Conservation (phyloP, 345 rosid species). For the Raphanus sativus region DNA sequence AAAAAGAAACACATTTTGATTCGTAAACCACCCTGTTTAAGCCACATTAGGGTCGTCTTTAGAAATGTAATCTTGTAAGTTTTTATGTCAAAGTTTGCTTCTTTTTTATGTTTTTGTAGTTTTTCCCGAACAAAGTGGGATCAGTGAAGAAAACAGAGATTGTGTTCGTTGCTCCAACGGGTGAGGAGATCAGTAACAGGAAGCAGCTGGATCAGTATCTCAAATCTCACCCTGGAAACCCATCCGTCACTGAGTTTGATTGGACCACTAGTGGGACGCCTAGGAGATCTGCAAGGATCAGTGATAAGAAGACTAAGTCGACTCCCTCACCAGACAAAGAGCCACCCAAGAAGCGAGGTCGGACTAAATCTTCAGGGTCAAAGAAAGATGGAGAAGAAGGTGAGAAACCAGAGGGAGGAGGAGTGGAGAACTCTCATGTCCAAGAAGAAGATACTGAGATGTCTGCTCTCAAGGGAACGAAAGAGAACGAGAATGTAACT, state of each 20-base stretch:
- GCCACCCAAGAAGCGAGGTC: constrained; percentile 66
- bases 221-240: constrained; percentile 71
- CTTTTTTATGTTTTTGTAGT: constrained; percentile 41
- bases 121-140: constrained; percentile 54
- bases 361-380: constrained; percentile 51
- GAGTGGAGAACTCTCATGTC: constrained; percentile 32
- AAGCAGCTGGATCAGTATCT: constrained; percentile 80
- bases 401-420: constrained; percentile 37
- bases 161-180: constrained; percentile 74
- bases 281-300: constrained; percentile 85
- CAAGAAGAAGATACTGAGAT: constrained; percentile 19
- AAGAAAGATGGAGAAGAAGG: constrained; percentile 49
- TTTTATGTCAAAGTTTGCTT: constrained; percentile 1
- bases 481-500: constrained; percentile 26
- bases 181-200: constrained; percentile 64
- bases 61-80: not conserved
- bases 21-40: too few relatives aligned
- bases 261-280: constrained; percentile 89
- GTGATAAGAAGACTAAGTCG: constrained; percentile 63
- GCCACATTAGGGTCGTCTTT: not conserved
- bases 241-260: constrained; percentile 63
- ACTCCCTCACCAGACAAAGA: constrained; percentile 66
- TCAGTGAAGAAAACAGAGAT: constrained; percentile 68
- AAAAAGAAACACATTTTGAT: too few relatives aligned
- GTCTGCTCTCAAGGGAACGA: constrained; percentile 14